Conservation (phyloP, 2,329 filamentous ascomycete species). For the Penicillium vulpinum region DNA sequence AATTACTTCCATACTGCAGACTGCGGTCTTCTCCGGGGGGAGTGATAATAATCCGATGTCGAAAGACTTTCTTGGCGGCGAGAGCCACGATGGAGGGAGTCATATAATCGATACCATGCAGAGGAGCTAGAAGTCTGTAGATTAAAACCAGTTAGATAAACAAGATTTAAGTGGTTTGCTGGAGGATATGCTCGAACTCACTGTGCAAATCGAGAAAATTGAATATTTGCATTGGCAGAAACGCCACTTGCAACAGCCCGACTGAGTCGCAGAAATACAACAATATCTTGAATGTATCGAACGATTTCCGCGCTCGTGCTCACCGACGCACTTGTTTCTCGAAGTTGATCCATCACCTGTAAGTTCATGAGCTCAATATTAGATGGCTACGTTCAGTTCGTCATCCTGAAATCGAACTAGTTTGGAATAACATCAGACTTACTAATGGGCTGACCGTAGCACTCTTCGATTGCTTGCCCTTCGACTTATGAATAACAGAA, state of each 20-base stretch:
- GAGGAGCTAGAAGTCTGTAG: slow-evolving; percentile 62
- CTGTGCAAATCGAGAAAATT: slow-evolving; percentile 69
- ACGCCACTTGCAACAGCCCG: slow-evolving; percentile 78
- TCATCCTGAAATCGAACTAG: neutral
- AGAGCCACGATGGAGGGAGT: slow-evolving; percentile 81
- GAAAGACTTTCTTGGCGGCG: slow-evolving; percentile 82
- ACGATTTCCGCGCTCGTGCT: slow-evolving; percentile 73
- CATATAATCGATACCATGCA: slow-evolving; percentile 78
- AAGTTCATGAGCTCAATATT: neutral
- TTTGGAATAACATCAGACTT: neutral
- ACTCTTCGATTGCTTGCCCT: slow-evolving; percentile 17
- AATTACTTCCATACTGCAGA: slow-evolving; percentile 86
- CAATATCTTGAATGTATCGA: slow-evolving; percentile 83
- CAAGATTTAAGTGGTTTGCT: neutral
- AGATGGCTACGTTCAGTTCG: slow-evolving; percentile 1
- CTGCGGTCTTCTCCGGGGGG: slow-evolving; percentile 74
- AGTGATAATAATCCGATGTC: slow-evolving; percentile 76
- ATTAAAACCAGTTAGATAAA: neutral
- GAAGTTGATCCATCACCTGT: slow-evolving; percentile 57
- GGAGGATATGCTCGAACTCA: slow-evolving; percentile 29
- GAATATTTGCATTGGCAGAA: slow-evolving; percentile 73
- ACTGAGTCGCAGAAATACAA: slow-evolving; percentile 83
- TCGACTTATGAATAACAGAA: slow-evolving; percentile 38
- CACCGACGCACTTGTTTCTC: slow-evolving; percentile 58
- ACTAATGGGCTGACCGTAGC: slow-evolving; percentile 29